A percentile compares a stretch with the other conserved stretches of the same genome.
phyloP scores from a whole-genome alignment of 2,329 filamentous ascomycete species.

The Leptosphaerulina australis region DNA sequence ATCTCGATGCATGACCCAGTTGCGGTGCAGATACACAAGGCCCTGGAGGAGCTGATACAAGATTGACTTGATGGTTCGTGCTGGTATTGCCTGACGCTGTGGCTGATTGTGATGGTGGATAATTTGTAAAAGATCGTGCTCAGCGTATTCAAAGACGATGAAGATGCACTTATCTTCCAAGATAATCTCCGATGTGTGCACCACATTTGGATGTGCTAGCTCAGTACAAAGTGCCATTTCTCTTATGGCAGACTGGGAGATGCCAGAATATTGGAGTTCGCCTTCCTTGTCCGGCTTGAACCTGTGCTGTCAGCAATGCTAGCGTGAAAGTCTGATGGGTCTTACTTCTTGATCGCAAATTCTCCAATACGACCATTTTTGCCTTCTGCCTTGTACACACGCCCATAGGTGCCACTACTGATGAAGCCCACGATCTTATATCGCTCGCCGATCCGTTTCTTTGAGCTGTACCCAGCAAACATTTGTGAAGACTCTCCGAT shows the following conservation, averaged over 20 bases:
- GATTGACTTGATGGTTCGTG: conserved; percentile 87
- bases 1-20: conserved; percentile 97
- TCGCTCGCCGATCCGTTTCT: conserved; percentile 86
- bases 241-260: conserved; percentile 94
- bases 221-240: conserved; percentile 98
- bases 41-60: conserved; percentile 96
- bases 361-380: conserved; percentile 76
- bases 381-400: conserved; percentile 92
- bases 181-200: conserved; percentile 91
- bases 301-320: conserved; percentile 47
- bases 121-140: conserved; percentile 96
- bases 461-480: conserved; percentile 64
- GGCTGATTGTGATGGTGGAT: conserved; percentile 97
- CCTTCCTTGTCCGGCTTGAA: conserved; percentile 99
- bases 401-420: conserved; percentile 95
- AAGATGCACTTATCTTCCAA: conserved; percentile 98
- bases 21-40: conserved; percentile 90
- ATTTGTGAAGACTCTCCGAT: conserved; percentile 39
- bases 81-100: conserved; percentile 84
- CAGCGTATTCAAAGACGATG: conserved; percentile 99
- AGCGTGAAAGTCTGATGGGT: conserved; percentile 7
- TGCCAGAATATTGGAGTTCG: conserved; percentile 94
- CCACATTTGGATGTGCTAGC: conserved; percentile 84
- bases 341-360: conserved; percentile 96
- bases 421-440: conserved; percentile 99